phyloP scores from a whole-genome alignment of 371 early-diverging fungal genomes.

The Syncephalastrum contaminatum region DNA sequence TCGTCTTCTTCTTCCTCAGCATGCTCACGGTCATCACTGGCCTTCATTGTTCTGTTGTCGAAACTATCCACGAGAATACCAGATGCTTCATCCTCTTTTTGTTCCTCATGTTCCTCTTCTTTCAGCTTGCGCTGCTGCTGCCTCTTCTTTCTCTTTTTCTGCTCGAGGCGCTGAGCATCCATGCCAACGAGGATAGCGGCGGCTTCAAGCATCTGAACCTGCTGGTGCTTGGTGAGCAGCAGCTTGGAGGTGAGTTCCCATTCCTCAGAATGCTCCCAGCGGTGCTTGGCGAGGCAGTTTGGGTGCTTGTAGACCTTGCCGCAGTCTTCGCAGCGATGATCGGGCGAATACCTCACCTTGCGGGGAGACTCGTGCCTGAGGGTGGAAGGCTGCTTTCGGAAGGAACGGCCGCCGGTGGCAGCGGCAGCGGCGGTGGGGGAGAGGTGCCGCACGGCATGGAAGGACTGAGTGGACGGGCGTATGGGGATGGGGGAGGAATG shows the following conservation, averaged over 20 bases:
- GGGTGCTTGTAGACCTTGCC: slow-evolving; percentile 72
- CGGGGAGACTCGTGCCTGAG: slow-evolving; percentile 2
- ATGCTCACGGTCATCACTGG: too few species aligned
- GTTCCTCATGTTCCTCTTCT: slow-evolving; percentile 9
- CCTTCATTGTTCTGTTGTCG: too few species aligned
- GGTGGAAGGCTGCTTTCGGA: slow-evolving; percentile 18
- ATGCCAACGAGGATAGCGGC: slow-evolving; percentile 67
- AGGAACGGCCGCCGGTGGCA: slow-evolving; percentile 37
- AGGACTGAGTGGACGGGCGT: slow-evolving; percentile 12
- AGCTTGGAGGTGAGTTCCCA: slow-evolving; percentile 69
- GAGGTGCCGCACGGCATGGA: slow-evolving; percentile 13
- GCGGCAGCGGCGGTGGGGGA: slow-evolving; percentile 31
- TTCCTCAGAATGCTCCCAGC: slow-evolving; percentile 71
- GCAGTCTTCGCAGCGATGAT: slow-evolving; percentile 58
- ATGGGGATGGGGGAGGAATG: slow-evolving; percentile 30
- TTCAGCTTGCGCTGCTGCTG: slow-evolving; percentile 3
- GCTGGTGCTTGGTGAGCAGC: slow-evolving; percentile 71
- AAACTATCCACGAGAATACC: too few species aligned
- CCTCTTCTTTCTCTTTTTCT: slow-evolving; percentile 18
- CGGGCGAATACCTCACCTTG: background rate
- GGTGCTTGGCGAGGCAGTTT: slow-evolving; percentile 68
- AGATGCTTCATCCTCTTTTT: background rate
- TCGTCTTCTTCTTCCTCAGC: slow-evolving; percentile 2
- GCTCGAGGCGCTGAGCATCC: slow-evolving; percentile 27
- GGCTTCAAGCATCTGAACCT: slow-evolving; percentile 76